These are phyloP conservation scores for Elaeis guineensis DNA, from an alignment of 176 grass and related monocot genomes.

Conservation along the genomic window DNA sequence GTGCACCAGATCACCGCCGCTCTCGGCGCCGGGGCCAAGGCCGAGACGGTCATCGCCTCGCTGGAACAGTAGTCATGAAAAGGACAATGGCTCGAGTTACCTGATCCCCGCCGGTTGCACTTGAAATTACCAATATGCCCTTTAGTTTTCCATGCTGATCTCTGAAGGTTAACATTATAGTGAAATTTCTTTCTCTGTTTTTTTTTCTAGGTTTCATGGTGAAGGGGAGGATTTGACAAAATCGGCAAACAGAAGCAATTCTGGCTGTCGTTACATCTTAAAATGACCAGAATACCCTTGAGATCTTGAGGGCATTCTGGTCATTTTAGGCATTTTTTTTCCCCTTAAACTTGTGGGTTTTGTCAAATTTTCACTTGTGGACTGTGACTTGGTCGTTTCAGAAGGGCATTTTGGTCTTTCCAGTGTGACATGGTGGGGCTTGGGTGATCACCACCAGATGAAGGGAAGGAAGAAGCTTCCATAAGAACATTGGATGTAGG, in stretches of 20 bases:
- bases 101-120: not conserved
- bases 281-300: conserved; percentile 74
- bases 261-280: conserved; percentile 5
- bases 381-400: not conserved
- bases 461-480: not conserved
- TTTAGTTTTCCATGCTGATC: no score
- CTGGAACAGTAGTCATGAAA: conserved; percentile 15
- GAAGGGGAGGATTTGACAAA: conserved; percentile 90
- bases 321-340: conserved; percentile 57
- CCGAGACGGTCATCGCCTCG: not conserved
- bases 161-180: no score
- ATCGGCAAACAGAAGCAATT: not conserved
- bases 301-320: conserved; percentile 52
- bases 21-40: conserved; percentile 25
- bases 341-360: conserved; percentile 20
- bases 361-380: conserved; percentile 89
- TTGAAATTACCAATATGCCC: not conserved
- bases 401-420: conserved; percentile 22
- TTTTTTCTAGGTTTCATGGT: not conserved
- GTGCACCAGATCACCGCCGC: conserved; percentile 71
- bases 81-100: not conserved
- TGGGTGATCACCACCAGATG: not conserved
- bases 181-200: no score
- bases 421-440: not conserved
- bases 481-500: no score